A percentile compares a stretch with the other conserved stretches of the same genome.
Conservation (phyloP, 805 yeast species). For the Suhomyces pyralidae region DNA sequence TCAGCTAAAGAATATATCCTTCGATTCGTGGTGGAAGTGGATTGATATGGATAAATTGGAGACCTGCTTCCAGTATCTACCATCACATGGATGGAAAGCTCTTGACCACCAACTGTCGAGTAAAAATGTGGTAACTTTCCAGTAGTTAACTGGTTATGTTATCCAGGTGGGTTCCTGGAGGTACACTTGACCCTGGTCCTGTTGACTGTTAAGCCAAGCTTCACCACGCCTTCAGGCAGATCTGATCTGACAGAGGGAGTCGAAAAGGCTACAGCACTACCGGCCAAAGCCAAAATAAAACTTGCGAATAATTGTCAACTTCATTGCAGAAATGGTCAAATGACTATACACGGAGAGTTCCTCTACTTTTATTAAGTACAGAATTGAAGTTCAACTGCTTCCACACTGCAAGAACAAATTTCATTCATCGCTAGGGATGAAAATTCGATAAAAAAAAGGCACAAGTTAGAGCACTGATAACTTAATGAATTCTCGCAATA, state of each 20-base stretch:
- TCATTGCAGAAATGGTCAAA: too few species aligned
- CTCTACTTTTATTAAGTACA: too few species aligned
- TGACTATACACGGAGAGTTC: too few species aligned
- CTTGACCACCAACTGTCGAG: neutral
- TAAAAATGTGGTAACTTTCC: neutral
- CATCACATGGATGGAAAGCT: neutral
- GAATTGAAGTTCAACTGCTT: too few species aligned
- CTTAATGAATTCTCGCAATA: too few species aligned
- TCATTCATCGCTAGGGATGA: too few species aligned
- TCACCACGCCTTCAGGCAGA: neutral
- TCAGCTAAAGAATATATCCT: neutral
- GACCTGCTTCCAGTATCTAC: neutral
- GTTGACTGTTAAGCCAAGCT: neutral
- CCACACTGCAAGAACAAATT: too few species aligned
- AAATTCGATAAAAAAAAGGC: too few species aligned
- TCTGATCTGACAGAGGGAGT: neutral
- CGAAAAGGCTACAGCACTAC: constrained; percentile 36
- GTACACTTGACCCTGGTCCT: neutral
- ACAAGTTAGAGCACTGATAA: too few species aligned
- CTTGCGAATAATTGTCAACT: too few species aligned
- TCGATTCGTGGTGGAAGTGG: neutral
- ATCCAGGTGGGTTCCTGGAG: too few species aligned
- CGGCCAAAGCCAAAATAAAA: neutral
- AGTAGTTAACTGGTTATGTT: too few species aligned
- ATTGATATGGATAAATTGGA: neutral